Base-by-base conservation (phyloP, 1,139 yeast species). In the Taphrina flavorubra region DNA sequence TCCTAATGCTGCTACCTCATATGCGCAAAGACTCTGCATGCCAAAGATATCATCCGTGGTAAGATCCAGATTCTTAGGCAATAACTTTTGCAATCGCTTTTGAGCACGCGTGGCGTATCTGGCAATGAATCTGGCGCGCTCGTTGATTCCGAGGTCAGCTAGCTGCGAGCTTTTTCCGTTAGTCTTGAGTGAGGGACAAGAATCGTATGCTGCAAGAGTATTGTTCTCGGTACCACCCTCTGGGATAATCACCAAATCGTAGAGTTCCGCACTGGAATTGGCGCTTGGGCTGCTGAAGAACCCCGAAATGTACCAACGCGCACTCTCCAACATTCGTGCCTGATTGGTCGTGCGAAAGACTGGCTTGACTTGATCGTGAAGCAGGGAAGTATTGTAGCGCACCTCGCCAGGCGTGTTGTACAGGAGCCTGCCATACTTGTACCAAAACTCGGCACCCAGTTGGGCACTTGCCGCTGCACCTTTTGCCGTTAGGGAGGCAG, bases 1-100 rank as follows among this genome's bases (percentile, higher is more conserved):
- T 20, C 84, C 85, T 70, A 77, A 80, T 8, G 83, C 82, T 40
- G 84, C 84, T 51, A 83, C 78, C 72, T 83, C 86, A 73, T 79
- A 83, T 8, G 83, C 83, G 74, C 86, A 83, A 72, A 82, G 73
- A 65, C 79, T 78, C 74, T 83, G 85, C 73, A 83, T 72, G 40
- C 76, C 49, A 67, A 75, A 76, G 16, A 78, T 81, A 69, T 83
- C 85, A 44, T 70, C 68, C 5, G 81, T 74, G 1, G 81, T 78
- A 68, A 83, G 71, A 70, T 76, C 73, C 7, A 71, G 25, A 67
- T 69, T 11, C 72, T 66, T 25, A 4, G 58, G 58, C 20, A 53
- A 42, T n/a, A 36, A 37, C 42, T 53, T 53, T 25, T 36, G 40
- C 42, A 53, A 14, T 34, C 58, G 40, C 34, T 53, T 53, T 42